A percentile compares a stretch with the other conserved stretches of the same genome.
Evolutionary conservation across 148 eudicot species (phyloP).

Genomic region (Cornus suecica): DNA sequence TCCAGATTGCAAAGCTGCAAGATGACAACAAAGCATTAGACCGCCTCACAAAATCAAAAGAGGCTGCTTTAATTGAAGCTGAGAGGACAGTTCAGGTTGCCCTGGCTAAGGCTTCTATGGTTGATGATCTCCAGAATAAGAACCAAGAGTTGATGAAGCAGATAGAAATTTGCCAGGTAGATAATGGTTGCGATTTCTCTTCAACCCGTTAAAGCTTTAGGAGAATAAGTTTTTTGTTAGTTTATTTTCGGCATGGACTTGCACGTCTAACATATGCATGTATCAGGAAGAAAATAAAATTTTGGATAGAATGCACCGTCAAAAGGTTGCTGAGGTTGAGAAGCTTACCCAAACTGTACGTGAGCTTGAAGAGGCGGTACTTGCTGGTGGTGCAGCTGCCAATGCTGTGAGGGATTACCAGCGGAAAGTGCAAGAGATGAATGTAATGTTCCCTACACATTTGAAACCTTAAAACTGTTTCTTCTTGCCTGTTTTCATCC

Average conservation of each 20-base stretch:
- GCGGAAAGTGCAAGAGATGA: conserved; percentile 82
- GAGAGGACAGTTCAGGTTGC: conserved; percentile 77
- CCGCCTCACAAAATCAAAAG: conserved; percentile 76
- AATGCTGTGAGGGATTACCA: conserved; percentile 82
- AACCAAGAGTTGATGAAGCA: conserved; percentile 86
- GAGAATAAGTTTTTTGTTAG: background rate
- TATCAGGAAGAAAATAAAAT: conserved; percentile 75
- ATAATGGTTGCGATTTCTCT: background rate
- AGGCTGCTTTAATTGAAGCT: conserved; percentile 78
- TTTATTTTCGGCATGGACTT: background rate
- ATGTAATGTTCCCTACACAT: conserved; percentile 35
- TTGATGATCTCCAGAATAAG: conserved; percentile 82
- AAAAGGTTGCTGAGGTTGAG: conserved; percentile 81
- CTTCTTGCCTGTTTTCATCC: background rate
- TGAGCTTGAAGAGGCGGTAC: conserved; percentile 80
- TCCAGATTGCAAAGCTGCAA: conserved; percentile 72
- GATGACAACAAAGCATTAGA: conserved; percentile 81
- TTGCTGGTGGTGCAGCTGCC: conserved; percentile 88
- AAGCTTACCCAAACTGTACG: conserved; percentile 73
- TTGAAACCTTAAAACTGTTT: background rate
- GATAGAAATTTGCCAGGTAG: conserved; percentile 78
- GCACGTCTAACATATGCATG: conserved; percentile 1
- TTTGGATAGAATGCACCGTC: conserved; percentile 73
- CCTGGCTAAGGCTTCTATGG: conserved; percentile 77
- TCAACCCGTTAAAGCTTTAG: background rate